Conservation (phyloP, 176 grass and related monocot genomes). For the Oryza meridionalis region DNA sequence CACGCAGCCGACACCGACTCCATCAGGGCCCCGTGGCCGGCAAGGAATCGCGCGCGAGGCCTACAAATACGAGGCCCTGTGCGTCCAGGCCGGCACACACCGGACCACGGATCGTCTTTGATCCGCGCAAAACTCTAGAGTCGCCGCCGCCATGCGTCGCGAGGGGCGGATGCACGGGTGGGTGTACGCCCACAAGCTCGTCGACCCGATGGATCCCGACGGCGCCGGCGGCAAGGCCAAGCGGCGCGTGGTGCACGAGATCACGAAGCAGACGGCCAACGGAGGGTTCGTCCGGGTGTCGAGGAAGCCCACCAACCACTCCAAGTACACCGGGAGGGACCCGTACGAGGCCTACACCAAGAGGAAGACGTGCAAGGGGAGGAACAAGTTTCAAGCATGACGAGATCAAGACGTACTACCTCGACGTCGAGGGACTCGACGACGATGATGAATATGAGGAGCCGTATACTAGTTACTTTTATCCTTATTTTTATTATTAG, state of each 20-base stretch:
- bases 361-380: neutral
- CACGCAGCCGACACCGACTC: neutral
- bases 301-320: constrained; percentile 35
- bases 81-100: neutral
- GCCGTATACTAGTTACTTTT: no score
- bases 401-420: constrained; percentile 23
- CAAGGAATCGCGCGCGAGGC: neutral
- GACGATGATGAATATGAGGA: neutral
- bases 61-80: neutral
- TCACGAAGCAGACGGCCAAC: neutral
- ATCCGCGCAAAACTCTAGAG: neutral
- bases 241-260: neutral
- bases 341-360: neutral
- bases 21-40: neutral
- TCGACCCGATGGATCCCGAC: neutral
- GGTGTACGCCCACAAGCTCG: no score
- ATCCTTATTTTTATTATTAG: no score
- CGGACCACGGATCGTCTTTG: neutral
- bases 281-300: constrained; percentile 14
- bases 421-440: neutral
- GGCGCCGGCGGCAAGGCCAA: neutral
- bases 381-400: constrained; percentile 40
- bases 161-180: neutral
- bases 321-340: neutral
- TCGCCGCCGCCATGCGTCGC: constrained; percentile 4